These are phyloP conservation scores for Nepenthes mirabilis DNA, from an alignment of 148 eudicot species.

Conservation along the genomic window DNA sequence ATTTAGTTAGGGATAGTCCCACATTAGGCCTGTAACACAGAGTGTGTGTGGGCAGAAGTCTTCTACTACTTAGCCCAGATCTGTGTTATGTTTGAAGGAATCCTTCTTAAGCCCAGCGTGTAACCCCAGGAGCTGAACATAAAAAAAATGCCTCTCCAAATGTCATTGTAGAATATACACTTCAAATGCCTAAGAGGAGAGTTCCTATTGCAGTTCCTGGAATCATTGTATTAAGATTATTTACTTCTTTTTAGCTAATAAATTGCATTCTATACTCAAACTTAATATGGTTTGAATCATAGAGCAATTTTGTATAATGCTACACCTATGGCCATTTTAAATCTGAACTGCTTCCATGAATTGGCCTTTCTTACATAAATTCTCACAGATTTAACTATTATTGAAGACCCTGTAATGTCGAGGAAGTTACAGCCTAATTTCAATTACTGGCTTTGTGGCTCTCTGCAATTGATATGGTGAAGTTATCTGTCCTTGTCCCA, in stretches of 20 bases:
- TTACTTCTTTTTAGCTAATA: too few species aligned
- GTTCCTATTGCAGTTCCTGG: slow-evolving; percentile 99
- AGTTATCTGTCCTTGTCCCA: too few species aligned
- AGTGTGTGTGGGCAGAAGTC: slow-evolving; percentile 89
- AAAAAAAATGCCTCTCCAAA: slow-evolving; percentile 81
- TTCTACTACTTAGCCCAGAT: slow-evolving; percentile 82
- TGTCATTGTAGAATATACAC: slow-evolving; percentile 69
- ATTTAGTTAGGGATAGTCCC: too few species aligned
- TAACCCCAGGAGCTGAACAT: slow-evolving; percentile 96
- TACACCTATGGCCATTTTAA: too few species aligned
- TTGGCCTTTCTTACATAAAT: too few species aligned
- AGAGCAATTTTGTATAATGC: neutral
- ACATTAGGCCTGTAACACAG: too few species aligned
- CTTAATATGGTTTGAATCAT: neutral
- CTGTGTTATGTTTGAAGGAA: slow-evolving; percentile 79
- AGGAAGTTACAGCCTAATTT: too few species aligned
- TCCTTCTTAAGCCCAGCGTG: slow-evolving; percentile 95
- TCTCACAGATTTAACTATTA: too few species aligned
- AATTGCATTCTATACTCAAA: neutral
- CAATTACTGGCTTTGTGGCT: too few species aligned
- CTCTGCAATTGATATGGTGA: too few species aligned
- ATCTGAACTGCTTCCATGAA: too few species aligned
- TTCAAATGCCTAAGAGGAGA: slow-evolving; percentile 81
- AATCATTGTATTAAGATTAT: slow-evolving; percentile 46
- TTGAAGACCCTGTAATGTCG: too few species aligned